Percentiles rank a stretch among this genome's conserved stretches.
Conservation (phyloP, 768 basidiomycete genomes). For the Mycena indigotica region DNA sequence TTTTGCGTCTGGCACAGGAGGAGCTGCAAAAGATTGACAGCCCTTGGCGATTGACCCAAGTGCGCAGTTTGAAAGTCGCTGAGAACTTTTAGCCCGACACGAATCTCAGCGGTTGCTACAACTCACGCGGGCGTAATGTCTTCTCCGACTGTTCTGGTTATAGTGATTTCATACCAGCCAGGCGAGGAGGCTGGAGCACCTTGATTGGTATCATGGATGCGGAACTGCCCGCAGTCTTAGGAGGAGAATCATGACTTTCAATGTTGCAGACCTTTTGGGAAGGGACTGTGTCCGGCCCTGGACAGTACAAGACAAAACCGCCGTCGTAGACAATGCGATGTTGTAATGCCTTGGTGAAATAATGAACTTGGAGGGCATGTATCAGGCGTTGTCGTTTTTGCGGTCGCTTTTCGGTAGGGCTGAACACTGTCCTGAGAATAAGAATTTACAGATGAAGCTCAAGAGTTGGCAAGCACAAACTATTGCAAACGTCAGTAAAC, state of each 20-base stretch:
- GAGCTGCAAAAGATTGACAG: slow-evolving; percentile 37
- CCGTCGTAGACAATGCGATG: slow-evolving; percentile 35
- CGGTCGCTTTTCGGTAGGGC: background rate
- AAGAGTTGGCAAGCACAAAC: slow-evolving; percentile 5
- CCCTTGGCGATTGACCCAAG: slow-evolving; percentile 26
- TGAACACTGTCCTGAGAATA: background rate
- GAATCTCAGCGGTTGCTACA: background rate
- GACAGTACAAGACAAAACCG: slow-evolving; percentile 27
- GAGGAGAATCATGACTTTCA: slow-evolving; percentile 15
- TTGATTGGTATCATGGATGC: slow-evolving; percentile 35
- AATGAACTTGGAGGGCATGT: slow-evolving; percentile 30
- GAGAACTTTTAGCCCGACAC: slow-evolving; percentile 1
- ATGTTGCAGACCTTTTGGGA: background rate
- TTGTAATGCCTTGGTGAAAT: no score
- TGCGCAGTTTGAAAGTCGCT: background rate
- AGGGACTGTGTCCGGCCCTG: background rate
- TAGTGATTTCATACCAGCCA: slow-evolving; percentile 22
- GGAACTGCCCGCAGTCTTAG: slow-evolving; percentile 27
- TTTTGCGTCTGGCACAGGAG: slow-evolving; percentile 38
- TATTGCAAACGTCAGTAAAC: background rate
- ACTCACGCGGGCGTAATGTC: slow-evolving; percentile 33
- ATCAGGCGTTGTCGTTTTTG: slow-evolving; percentile 18
- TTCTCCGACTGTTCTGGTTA: slow-evolving; percentile 33
- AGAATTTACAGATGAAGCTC: background rate
- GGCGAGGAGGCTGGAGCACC: slow-evolving; percentile 2